Evolutionary conservation across 2,329 filamentous ascomycete genomes (phyloP).

Genomic region (Colletotrichum orchidophilum): DNA sequence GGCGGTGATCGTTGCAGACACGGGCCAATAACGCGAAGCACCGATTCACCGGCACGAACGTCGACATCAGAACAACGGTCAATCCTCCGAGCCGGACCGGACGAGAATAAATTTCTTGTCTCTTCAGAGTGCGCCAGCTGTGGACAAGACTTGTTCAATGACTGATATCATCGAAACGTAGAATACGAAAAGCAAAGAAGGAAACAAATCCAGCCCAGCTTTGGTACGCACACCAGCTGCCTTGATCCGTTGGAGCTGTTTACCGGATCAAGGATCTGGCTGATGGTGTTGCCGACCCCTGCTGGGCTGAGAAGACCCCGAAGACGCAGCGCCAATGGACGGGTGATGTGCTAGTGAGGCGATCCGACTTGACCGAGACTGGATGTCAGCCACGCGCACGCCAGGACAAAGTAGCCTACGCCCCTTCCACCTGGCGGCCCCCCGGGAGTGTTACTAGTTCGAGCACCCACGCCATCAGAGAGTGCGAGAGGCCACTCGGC

Average conservation of each 20-base stretch:
- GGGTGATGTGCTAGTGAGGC: conserved; percentile 7
- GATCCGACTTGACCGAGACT: conserved; percentile 22
- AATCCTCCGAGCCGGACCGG: not conserved
- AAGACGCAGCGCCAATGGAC: not conserved
- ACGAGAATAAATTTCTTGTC: not conserved
- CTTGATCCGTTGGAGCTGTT: not conserved
- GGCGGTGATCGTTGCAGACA: conserved; percentile 15
- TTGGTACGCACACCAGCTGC: not conserved
- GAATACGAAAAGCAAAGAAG: not conserved
- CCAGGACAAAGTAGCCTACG: not conserved
- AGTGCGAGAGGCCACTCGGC: not conserved
- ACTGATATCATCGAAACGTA: not conserved
- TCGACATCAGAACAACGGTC: not conserved
- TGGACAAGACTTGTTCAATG: not conserved
- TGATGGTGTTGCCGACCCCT: conserved; percentile 18
- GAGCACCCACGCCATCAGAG: not conserved
- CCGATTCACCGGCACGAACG: not conserved
- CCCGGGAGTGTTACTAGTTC: not conserved
- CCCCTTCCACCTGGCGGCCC: not conserved
- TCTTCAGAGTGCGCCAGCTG: not conserved
- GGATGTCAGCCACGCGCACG: conserved; percentile 16
- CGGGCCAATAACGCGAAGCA: conserved; percentile 5
- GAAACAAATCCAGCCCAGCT: conserved; percentile 2
- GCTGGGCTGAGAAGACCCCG: conserved; percentile 19
- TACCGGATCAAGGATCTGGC: conserved; percentile 12